A percentile compares a stretch with the other conserved stretches of the same genome.
Evolutionary conservation across 2,329 filamentous ascomycete genomes (phyloP).

Genomic region (Amesomyces nigricolor): DNA sequence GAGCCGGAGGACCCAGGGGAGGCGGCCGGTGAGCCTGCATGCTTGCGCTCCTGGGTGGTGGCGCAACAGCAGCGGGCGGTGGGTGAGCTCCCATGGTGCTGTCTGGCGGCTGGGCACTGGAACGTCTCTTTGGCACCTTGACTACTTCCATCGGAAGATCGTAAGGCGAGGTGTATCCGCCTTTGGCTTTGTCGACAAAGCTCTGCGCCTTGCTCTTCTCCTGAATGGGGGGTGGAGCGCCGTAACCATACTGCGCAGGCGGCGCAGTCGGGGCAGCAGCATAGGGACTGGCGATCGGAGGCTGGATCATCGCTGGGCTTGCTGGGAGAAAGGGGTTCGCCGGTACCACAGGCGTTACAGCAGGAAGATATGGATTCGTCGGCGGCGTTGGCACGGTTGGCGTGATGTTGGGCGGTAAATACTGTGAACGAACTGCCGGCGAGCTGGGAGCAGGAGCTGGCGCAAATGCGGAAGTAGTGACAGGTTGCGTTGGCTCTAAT

Average conservation of each 20-base stretch:
- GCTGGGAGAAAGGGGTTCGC: conserved; percentile 23
- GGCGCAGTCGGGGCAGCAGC: conserved; percentile 25
- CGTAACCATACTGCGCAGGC: conserved; percentile 33
- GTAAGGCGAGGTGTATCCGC: conserved; percentile 89
- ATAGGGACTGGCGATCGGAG: conserved; percentile 21
- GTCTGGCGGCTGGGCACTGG: conserved; percentile 51
- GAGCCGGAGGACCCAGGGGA: conserved; percentile 24
- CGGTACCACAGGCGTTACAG: conserved; percentile 10
- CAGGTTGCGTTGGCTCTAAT: conserved; percentile 27
- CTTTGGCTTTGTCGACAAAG: conserved; percentile 85
- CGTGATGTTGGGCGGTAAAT: conserved; percentile 29
- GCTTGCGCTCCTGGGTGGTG: conserved; percentile 49
- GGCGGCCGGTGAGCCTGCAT: conserved; percentile 14
- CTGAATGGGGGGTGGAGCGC: conserved; percentile 36
- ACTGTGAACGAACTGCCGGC: conserved; percentile 32
- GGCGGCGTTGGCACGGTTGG: conserved; percentile 25
- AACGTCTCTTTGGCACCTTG: conserved; percentile 58
- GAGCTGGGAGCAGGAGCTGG: conserved; percentile 10
- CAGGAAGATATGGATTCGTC: conserved; percentile 26
- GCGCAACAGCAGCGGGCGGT: conserved; percentile 41
- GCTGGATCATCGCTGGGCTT: conserved; percentile 11
- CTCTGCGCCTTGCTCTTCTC: conserved; percentile 62
- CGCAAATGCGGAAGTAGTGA: conserved; percentile 21
- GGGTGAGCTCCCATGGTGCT: conserved; percentile 38
- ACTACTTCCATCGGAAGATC: conserved; percentile 88